A percentile compares a stretch with the other conserved stretches of the same genome.
These are phyloP conservation scores for Liquidambar formosana DNA, from an alignment of 164 flowering plant species.

Conservation along the genomic window DNA sequence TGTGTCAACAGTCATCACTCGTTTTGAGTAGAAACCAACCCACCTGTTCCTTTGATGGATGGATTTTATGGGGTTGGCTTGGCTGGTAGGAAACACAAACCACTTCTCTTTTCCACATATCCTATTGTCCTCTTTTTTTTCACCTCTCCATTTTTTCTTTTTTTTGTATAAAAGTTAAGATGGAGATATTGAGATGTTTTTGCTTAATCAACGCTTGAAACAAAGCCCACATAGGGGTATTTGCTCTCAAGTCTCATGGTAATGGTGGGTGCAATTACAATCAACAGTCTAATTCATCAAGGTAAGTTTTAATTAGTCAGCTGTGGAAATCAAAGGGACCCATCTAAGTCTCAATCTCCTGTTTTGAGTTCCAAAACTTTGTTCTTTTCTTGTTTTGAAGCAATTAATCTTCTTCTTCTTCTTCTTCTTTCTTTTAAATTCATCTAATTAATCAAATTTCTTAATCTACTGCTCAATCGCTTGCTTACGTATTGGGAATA, in stretches of 20 bases:
- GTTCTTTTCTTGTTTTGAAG: background rate
- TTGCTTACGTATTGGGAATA: slow-evolving; percentile 20
- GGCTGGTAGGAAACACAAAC: slow-evolving; percentile 35
- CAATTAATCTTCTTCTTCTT: no score
- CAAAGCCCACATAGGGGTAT: background rate
- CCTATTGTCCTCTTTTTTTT: slow-evolving; percentile 1
- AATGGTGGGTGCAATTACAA: slow-evolving; percentile 3
- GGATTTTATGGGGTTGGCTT: slow-evolving; percentile 24
- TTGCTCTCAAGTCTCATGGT: background rate
- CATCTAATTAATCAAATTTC: background rate
- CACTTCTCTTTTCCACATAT: background rate
- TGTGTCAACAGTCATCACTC: slow-evolving; percentile 7
- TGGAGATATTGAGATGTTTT: background rate
- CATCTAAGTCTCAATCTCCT: slow-evolving; percentile 9
- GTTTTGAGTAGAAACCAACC: slow-evolving; percentile 21
- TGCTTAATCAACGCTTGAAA: slow-evolving; percentile 1
- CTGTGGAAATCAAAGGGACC: slow-evolving; percentile 2
- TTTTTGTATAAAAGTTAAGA: background rate
- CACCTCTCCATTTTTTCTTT: background rate
- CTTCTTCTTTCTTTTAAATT: background rate
- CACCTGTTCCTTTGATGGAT: slow-evolving; percentile 24
- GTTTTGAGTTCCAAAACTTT: slow-evolving; percentile 6
- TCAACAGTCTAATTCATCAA: background rate
- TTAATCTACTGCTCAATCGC: slow-evolving; percentile 14
- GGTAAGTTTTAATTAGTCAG: slow-evolving; percentile 17